Base-by-base conservation (phyloP, 352 stramenopile genomes). In the Pythium myriotylum region DNA sequence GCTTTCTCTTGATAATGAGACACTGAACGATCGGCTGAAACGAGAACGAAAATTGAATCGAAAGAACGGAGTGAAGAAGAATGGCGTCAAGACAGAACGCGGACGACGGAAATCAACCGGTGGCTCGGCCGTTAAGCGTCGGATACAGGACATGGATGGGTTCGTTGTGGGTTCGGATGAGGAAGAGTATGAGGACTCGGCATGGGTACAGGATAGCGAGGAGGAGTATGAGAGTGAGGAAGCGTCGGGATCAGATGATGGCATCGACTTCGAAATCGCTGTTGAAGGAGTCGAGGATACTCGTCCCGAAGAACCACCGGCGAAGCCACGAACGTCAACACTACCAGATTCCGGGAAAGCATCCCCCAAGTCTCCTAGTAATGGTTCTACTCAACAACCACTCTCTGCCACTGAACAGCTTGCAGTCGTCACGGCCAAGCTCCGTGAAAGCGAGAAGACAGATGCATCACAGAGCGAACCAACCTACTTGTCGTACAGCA, bases 21-120 rank as follows among this genome's bases (percentile, higher is more conserved):
- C 73, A n/a, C 54, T 88, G n/a, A 69, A 87, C 50, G 73, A 86
- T 24, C 49, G 54, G 4, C 33, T 85, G 62, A 62, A 59, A 43
- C 20, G 27, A 32, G 52, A 59, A 24, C 22, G 17, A 12, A n/a
- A 37, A 17, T 1, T 22, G 17, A 12, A 42, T n/a, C 45, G 27
- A 32, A 57, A 56, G 14, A 57, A 14, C 2, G 41, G 29, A 22
- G 14, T 35, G 55, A 22, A 26, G 35, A 14, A 62, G 65, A 27
- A 49, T 37, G 10, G 37, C n/a, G 12, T 41, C 24, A 72, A 54
- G 23, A 32, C 14, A 17, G 65, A 77, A n/a, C 55, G 56, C 13
- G 62, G 67, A 47, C 59, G 48, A n/a, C 47, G 46, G 33, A 68
- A 68, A 45, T 45, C 70, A 22, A 23, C 23, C 22, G 24, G 10